Percentiles rank a stretch among this genome's conserved stretches.
phyloP scores from a whole-genome alignment of 257 asterid species.

The Coffea eugenioides region DNA sequence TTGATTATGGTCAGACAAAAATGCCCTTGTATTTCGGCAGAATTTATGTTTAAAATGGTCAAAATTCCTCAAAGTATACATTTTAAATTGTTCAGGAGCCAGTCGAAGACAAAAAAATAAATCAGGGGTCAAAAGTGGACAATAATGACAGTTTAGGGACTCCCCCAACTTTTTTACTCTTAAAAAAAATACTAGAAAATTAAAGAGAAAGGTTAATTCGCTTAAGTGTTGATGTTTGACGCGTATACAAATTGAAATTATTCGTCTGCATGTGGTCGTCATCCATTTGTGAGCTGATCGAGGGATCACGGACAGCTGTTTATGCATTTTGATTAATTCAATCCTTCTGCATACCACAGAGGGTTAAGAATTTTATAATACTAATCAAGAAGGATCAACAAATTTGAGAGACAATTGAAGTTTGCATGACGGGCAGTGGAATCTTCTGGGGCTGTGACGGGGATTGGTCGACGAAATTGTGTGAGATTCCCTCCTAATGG shows the following conservation, averaged over 20 bases:
- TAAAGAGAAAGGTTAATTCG: no score
- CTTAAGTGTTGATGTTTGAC: not conserved
- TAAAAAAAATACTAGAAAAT: no score
- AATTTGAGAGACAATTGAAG: not conserved
- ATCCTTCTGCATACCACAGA: not conserved
- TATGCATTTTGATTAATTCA: not conserved
- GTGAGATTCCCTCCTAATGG: not conserved
- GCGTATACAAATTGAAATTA: not conserved
- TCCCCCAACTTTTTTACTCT: no score
- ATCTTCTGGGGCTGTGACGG: not conserved
- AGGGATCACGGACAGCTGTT: not conserved
- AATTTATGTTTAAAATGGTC: no score
- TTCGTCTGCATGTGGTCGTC: constrained; percentile 6
- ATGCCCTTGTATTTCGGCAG: no score
- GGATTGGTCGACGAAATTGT: not conserved
- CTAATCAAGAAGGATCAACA: not conserved
- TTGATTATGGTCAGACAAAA: no score
- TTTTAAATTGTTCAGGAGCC: no score
- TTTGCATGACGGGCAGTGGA: not conserved
- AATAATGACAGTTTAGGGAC: no score
- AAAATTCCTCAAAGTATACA: no score
- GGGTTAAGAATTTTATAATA: no score
- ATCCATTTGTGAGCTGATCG: constrained; percentile 4
- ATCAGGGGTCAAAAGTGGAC: no score
- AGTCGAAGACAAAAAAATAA: no score